Evolutionary conservation across 192 early-diverging fungal species (phyloP).

Genomic region (Haplosporangium gracile): DNA sequence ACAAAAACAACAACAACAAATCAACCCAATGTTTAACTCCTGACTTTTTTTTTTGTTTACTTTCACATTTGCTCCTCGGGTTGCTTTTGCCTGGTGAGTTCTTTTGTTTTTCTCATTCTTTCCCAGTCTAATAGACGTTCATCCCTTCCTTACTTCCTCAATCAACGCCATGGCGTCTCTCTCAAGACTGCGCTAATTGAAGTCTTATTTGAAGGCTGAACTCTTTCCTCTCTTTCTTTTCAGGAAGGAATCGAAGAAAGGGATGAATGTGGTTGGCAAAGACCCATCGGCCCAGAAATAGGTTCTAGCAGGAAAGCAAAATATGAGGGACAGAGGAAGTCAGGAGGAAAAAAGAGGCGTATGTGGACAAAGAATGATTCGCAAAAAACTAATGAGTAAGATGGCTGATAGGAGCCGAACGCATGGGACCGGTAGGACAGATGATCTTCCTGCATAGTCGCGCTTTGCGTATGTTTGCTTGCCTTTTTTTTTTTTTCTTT

Average conservation of each 20-base stretch:
- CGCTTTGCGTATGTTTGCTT: not conserved
- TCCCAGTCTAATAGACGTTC: not conserved
- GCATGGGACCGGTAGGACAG: not conserved
- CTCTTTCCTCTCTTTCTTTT: not conserved
- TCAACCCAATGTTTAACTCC: not conserved
- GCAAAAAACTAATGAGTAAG: not conserved
- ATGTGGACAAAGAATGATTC: not conserved
- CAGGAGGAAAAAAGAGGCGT: not conserved
- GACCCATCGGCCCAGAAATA: not conserved
- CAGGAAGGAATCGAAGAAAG: too few species aligned
- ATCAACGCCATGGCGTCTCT: not conserved
- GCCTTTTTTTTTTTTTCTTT: not conserved
- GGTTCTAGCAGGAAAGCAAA: not conserved
- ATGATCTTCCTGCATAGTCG: not conserved
- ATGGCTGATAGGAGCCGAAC: not conserved
- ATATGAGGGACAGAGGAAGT: not conserved
- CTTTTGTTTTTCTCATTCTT: not conserved
- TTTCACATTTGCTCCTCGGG: not conserved
- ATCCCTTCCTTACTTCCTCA: not conserved
- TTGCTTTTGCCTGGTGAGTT: not conserved
- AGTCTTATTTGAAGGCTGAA: not conserved
- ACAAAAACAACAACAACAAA: not conserved
- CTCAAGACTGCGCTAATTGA: not conserved
- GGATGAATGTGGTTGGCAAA: too few species aligned
- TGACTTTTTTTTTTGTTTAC: not conserved